phyloP scores from a whole-genome alignment of 306 rosid genomes.

The Dryas alaskensis region DNA sequence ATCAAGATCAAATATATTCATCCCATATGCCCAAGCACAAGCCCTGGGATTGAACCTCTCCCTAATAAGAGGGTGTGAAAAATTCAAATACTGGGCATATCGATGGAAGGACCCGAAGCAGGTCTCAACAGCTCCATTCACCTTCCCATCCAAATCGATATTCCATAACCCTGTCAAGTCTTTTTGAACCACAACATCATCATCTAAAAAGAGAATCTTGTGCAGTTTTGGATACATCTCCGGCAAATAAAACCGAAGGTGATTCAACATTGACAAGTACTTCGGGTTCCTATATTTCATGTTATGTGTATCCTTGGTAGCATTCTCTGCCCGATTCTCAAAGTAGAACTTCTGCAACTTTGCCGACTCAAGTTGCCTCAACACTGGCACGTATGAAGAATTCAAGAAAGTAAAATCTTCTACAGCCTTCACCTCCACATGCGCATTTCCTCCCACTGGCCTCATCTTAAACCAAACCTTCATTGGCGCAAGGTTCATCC shows the following conservation, averaged over 20 bases:
- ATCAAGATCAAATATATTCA: conserved; percentile 95
- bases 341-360: conserved; percentile 51
- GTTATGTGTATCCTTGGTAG: conserved; percentile 47
- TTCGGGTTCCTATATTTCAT: conserved; percentile 50
- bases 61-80: conserved; percentile 76
- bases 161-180: conserved; percentile 90
- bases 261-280: conserved; percentile 66
- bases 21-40: conserved; percentile 95
- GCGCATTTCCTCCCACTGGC: conserved; percentile 79
- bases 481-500: conserved; percentile 98
- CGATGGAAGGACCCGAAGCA: conserved; percentile 98
- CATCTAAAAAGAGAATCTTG: conserved; percentile 78
- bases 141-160: conserved; percentile 89
- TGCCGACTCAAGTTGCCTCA: conserved; percentile 65
- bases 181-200: conserved; percentile 94
- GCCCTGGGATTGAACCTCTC: conserved; percentile 79
- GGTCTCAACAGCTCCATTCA: conserved; percentile 94
- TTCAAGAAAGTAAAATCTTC: conserved; percentile 80
- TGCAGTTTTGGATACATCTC: conserved; percentile 89
- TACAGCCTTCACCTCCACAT: conserved; percentile 82
- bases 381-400: conserved; percentile 72
- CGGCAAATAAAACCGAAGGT: conserved; percentile 91
- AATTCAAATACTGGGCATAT: conserved; percentile 73
- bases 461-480: conserved; percentile 99
- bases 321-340: conserved; percentile 54